A percentile compares a stretch with the other conserved stretches of the same genome.
Conservation (phyloP, 306 rosid species). For the Quercus wislizeni region DNA sequence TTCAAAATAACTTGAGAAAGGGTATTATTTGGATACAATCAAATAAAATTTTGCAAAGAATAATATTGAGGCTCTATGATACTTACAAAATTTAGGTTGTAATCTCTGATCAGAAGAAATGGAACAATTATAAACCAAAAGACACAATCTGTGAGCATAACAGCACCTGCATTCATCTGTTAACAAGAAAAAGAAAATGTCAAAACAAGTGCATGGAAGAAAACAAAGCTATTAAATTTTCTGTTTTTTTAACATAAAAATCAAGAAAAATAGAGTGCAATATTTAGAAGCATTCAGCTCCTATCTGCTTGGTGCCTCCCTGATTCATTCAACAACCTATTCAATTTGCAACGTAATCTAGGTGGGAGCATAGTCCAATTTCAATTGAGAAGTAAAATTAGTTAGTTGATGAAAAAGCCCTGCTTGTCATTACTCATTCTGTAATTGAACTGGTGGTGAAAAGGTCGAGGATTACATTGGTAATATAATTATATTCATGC, state of each 20-base stretch:
- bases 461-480: background rate
- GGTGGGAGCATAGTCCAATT: background rate
- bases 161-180: constrained; percentile 98
- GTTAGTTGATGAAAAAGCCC: background rate
- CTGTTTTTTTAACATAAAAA: background rate
- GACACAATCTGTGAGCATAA: constrained; percentile 83
- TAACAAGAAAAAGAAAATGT: constrained; percentile 17
- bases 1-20: background rate
- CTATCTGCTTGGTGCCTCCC: background rate
- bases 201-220: constrained; percentile 1
- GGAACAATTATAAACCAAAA: constrained; percentile 93
- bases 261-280: background rate
- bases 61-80: background rate
- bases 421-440: background rate
- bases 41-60: background rate
- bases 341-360: background rate
- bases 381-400: background rate
- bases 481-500: background rate
- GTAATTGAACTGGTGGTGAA: background rate
- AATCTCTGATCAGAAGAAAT: constrained; percentile 71
- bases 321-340: background rate
- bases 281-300: background rate
- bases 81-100: constrained; percentile 83
- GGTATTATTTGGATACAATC: background rate
- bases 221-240: background rate